Evolutionary conservation across 1,284 basidiomycete species (phyloP), one percentile per base, ranked within the genome.

Genomic region (Leccinum pachyderme): DNA sequence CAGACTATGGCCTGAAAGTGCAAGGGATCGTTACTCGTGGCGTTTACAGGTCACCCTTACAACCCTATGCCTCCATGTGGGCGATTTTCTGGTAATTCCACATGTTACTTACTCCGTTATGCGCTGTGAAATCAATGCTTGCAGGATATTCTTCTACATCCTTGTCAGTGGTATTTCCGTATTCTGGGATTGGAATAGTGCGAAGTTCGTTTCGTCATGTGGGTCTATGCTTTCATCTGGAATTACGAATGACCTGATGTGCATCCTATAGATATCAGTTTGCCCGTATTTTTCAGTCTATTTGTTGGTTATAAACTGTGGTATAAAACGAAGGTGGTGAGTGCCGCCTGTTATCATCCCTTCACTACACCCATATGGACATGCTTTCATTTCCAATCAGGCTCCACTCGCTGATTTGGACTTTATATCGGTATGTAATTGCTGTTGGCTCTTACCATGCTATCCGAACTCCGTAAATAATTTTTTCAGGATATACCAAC

Each of bases 1-100:
- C 29, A 72, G 57, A 84, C 72, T 77, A 80, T 59, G 87, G 84
- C 25, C 69, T 82, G 65, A 79, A 76, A 65, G 71, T 62, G 33
- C 86, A 89, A 63, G 82, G 81, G 25, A 71, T 84, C 59, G 74
- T 80, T 61, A 80, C 56, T 49, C 50, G 32, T 15, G 63, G 63
- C 1, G 48, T 63, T 39, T 69, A 69, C 22, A 60, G 67, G 32
- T 65, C 67, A 4, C 45, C 57, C n/a, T 48, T 69, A 43, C 69
- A 69, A 33, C 67, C 69, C 3, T 68, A 59, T 25, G 62, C 61
- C 13, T 61, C 68, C 5, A 65, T 68, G 59, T 69, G 68, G 63
- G 66, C 56, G 5, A 47, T 70, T 27, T 65, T 71, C 51, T 69
- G 69, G 66, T 69, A 50, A 50, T 32, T 63, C 39, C 6, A 6